Base-by-base conservation (phyloP, 108 stramenopile species). In the Cyclostephanos invisitatus region DNA sequence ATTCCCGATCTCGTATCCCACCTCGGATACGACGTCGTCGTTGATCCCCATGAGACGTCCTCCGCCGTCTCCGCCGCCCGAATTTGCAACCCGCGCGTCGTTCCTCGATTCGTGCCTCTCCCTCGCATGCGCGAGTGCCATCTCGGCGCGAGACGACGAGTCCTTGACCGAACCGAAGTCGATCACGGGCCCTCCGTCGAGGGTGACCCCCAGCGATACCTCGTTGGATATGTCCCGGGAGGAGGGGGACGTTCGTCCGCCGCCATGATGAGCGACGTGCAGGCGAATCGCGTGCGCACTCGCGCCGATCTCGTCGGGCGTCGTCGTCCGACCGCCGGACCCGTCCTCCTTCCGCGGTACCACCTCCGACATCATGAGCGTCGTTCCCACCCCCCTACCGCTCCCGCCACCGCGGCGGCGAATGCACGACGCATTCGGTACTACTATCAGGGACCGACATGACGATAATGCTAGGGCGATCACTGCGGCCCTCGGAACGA, bases 81-180 rank as follows among this genome's bases (percentile, higher is more conserved):
- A 44, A 38, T 40, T 61, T 0, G 17, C n/a, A n/a, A n/a, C n/a
- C n/a, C n/a, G n/a, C n/a, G n/a, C n/a, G n/a, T n/a, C n/a, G n/a
- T n/a, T n/a, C n/a, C n/a, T n/a, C n/a, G n/a, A n/a, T n/a, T 79
- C 70, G 40, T 82, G 79, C 29, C 74, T 74, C 55, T 85, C 75
- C 67, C 90, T 68, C 35, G 93, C 91, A 27, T 74, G 72, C 18
- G 67, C 32, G 10, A 94, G 73, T 5, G 93, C 93, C 47, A 65
- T 42, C 77, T 94, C 93, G 9, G 93, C 93, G n/a, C 77, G 64
- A 10, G 81, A 82, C 2, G 88, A 86, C 25, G 81, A 68, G 55
- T 87, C 90, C 64, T 89, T 89, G 62, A 91, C 85, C 29, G 89
- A 80, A 28, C 75, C 84, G 67, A 94, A 94, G 53, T 94, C 93